A percentile compares a stretch with the other conserved stretches of the same genome.
Evolutionary conservation across 108 stramenopile genomes (phyloP).

Genomic region (Discostella stelligeroides): DNA sequence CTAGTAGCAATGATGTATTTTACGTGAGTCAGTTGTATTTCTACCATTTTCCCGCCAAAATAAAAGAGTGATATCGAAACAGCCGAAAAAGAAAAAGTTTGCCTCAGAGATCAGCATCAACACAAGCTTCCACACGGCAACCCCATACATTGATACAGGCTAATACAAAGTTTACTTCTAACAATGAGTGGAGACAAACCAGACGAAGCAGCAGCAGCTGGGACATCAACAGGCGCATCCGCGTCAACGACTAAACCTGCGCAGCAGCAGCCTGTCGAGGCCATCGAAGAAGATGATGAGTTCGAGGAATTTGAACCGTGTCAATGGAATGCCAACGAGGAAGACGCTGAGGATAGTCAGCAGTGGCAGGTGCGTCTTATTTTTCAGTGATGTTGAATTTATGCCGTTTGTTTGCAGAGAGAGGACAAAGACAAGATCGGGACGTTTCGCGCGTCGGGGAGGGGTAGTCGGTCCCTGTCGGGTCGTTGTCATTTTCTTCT

Average conservation of each 20-base stretch:
- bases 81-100: no score
- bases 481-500: no score
- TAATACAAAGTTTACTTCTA: no score
- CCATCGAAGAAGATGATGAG: conserved; percentile 94
- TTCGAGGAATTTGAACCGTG: conserved; percentile 92
- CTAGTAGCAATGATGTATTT: no score
- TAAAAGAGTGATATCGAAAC: no score
- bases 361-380: conserved; percentile 79
- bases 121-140: no score
- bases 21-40: no score
- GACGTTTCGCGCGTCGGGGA: no score
- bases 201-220: conserved; percentile 11
- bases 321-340: conserved; percentile 80
- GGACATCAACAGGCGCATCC: conserved; percentile 24
- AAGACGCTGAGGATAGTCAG: conserved; percentile 87
- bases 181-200: conserved; percentile 34
- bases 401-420: neutral
- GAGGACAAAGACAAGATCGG: neutral
- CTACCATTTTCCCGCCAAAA: no score
- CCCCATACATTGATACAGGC: no score
- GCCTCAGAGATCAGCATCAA: no score
- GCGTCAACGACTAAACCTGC: conserved; percentile 28
- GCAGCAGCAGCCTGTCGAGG: conserved; percentile 55
- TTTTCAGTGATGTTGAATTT: neutral
- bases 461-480: no score